Base-by-base conservation (phyloP, 495 filamentous ascomycete genomes). In the Bryoglossum gracile region DNA sequence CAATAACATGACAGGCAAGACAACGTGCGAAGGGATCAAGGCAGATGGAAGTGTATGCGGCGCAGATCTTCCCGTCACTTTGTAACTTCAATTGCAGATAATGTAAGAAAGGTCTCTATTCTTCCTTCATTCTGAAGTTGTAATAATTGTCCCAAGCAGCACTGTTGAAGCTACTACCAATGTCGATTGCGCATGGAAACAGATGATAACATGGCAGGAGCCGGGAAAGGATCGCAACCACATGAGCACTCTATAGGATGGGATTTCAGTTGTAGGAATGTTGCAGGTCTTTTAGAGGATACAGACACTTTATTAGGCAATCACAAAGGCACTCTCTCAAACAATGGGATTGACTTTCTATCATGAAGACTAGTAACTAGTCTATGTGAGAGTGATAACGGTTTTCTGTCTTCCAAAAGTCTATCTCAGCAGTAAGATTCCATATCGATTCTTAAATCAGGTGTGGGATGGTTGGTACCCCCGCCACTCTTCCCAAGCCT, bases 401-500 rank as follows among this genome's bases (percentile, higher is more conserved):
- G 26, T 6, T 30, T 6, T 30, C 6, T 6, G 26, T 30, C 13
- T 30, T 13, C 13, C 26, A 13, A 30, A 30, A 30, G 5, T 13
- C 26, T 30, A 13, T 30, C 26, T 30, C 26, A 30, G 26, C 26
- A 30, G 13, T 13, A 30, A 6, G 6, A 30, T 6, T 5, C 26
- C 5, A 5, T 30, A 5, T 30, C 26, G 13, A 30, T 30, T 13
- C 5, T 30, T 30, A 13, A 30, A 5, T 30, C 26, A 30, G 86
- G 39, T 97, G 92, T 38, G 17, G 16, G 35, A 38, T 11, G 17
- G 16, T 14, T 38, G 6, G 13, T 32, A 32, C 28, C 28, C 28
- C 28, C 13, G 13, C 13, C 13, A 32, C 28, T 43, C 13, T 28
- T 43, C 21, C 21, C 8, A 22, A 43, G 40, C 13, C 16, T 43